These are phyloP conservation scores for Termitomyces bulborhizus DNA, from an alignment of 768 basidiomycete species.

Conservation along the genomic window DNA sequence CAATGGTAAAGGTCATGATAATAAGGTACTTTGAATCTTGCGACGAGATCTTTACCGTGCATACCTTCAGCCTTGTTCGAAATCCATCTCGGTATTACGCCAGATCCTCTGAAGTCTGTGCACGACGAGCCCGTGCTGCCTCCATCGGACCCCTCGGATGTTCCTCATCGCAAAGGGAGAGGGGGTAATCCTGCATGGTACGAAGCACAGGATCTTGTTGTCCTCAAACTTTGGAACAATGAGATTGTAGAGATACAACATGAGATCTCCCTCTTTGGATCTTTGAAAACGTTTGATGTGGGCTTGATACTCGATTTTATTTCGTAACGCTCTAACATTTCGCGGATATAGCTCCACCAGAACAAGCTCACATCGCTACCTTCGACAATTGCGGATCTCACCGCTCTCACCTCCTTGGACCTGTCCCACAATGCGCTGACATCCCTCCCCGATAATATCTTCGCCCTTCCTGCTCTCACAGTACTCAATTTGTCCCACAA, in stretches of 20 bases:
- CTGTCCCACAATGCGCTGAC: constrained; percentile 68
- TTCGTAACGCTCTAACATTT: neutral
- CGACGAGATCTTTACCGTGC: constrained; percentile 66
- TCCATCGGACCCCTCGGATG: constrained; percentile 26
- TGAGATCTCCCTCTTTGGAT: constrained; percentile 81
- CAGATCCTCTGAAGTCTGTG: constrained; percentile 62
- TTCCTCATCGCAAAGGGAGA: constrained; percentile 33
- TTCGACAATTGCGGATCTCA: constrained; percentile 60
- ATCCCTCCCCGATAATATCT: constrained; percentile 56
- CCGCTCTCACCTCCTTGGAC: constrained; percentile 60
- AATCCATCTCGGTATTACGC: constrained; percentile 70
- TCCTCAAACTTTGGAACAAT: constrained; percentile 77
- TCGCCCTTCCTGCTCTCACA: constrained; percentile 61
- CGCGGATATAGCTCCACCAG: constrained; percentile 54
- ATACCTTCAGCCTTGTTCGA: constrained; percentile 76
- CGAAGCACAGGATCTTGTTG: constrained; percentile 71
- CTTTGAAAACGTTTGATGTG: constrained; percentile 75
- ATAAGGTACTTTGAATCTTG: constrained; percentile 70
- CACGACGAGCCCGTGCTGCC: constrained; percentile 52
- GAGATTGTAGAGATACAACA: constrained; percentile 74
- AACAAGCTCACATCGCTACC: constrained; percentile 64
- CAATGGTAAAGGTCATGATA: constrained; percentile 33
- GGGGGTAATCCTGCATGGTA: constrained; percentile 63
- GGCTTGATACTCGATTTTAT: constrained; percentile 19
- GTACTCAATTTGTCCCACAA: constrained; percentile 72